These are phyloP conservation scores for Amphicarpaea edgeworthii DNA, from an alignment of 306 rosid species.

Conservation along the genomic window DNA sequence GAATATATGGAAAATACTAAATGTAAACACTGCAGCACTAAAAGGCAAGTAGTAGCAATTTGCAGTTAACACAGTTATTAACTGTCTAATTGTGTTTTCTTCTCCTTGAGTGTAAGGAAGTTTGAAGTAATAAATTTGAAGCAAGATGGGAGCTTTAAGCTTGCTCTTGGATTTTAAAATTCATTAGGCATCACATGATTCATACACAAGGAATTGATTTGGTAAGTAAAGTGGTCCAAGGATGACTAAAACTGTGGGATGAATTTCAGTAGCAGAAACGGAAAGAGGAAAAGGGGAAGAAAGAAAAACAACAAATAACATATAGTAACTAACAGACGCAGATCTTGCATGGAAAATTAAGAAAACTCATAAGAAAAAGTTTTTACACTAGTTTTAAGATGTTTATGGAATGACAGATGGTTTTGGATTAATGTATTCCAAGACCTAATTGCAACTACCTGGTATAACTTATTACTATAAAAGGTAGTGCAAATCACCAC, in stretches of 20 bases:
- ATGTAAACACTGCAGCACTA: background rate
- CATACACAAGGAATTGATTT: background rate
- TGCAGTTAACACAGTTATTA: no score
- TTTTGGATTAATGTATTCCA: background rate
- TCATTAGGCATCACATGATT: background rate
- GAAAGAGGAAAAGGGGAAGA: background rate
- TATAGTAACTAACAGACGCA: background rate
- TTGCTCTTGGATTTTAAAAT: background rate
- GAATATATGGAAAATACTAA: constrained; percentile 30
- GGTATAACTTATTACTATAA: background rate
- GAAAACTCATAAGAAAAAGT: no score
- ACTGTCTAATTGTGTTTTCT: background rate
- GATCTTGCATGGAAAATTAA: background rate
- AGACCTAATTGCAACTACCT: background rate
- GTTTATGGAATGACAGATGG: constrained; percentile 1
- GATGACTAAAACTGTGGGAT: background rate
- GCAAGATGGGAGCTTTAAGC: background rate
- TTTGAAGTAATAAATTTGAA: background rate
- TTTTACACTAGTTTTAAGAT: no score
- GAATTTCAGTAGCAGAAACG: background rate
- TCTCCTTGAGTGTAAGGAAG: background rate
- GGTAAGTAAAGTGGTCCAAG: background rate
- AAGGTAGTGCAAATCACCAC: background rate
- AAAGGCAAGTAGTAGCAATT: no score
- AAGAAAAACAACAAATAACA: background rate